Evolutionary conservation across 1,139 yeast species (phyloP).

Genomic region (Scheffersomyces cryptocercus): DNA sequence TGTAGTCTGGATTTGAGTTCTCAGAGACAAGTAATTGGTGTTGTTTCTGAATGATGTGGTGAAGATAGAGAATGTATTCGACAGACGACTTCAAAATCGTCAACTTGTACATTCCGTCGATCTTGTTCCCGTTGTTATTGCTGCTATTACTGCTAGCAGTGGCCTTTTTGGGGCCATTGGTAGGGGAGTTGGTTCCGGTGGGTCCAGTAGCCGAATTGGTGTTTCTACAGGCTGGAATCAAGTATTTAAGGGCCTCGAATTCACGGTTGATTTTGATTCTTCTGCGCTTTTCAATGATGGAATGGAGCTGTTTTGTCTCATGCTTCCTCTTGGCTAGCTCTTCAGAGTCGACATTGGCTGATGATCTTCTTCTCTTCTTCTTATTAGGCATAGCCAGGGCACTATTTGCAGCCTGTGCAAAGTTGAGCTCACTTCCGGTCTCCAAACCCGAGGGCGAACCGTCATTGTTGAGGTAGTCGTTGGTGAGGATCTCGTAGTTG

Average conservation of each 20-base stretch:
- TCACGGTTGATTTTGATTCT: slow-evolving; percentile 79
- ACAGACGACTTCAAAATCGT: slow-evolving; percentile 81
- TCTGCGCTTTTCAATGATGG: slow-evolving; percentile 78
- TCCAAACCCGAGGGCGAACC: background rate
- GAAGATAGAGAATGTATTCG: slow-evolving; percentile 72
- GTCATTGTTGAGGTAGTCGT: slow-evolving; percentile 25
- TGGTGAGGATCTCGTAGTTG: slow-evolving; percentile 44
- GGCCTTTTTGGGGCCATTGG: slow-evolving; percentile 7
- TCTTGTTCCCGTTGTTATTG: slow-evolving; percentile 33
- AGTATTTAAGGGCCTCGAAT: slow-evolving; percentile 74
- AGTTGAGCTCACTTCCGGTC: background rate
- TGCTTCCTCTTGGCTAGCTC: slow-evolving; percentile 56
- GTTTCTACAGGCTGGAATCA: slow-evolving; percentile 75
- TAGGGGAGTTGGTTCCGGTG: slow-evolving; percentile 13
- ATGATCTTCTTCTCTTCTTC: slow-evolving; percentile 50
- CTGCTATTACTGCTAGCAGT: slow-evolving; percentile 5
- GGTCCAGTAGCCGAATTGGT: slow-evolving; percentile 19
- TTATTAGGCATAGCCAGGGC: slow-evolving; percentile 15
- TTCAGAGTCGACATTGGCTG: slow-evolving; percentile 48
- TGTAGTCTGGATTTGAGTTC: slow-evolving; percentile 17
- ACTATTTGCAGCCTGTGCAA: slow-evolving; percentile 3
- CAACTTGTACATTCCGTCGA: slow-evolving; percentile 75
- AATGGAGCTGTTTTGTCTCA: slow-evolving; percentile 67
- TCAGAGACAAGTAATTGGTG: slow-evolving; percentile 29
- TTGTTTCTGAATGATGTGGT: slow-evolving; percentile 54